Base-by-base conservation (phyloP, 306 rosid species). In the Acmispon strigosus region DNA sequence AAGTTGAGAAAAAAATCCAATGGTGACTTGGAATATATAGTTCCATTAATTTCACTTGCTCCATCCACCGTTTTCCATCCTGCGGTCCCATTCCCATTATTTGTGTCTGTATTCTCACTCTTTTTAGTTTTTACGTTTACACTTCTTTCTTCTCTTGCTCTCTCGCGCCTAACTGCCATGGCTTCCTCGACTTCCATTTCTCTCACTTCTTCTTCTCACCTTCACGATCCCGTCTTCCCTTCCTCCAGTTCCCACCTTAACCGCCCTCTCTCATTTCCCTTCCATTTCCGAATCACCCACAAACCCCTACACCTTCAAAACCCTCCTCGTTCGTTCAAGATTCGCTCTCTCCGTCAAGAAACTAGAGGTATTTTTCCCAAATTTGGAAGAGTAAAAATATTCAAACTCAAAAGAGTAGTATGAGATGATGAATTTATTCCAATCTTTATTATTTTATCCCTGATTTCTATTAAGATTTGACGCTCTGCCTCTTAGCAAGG, bases 311-410 rank as follows among this genome's bases (percentile, higher is more conserved):
- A 41, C 77, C 72, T 70, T 76, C 85, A 66, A 60, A 60, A 55
- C 75, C 72, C 72, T 17, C 76, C 47, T 48, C 37, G 37, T 52
- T 52, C 9, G 37, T 58, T 83, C 82, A 66, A 76, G 76, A 58
- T 81, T 72, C 82, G 74, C 59, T 79, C 85, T 72, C 14, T 22
- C 36, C 76, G 17, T 20, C 84, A 74, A 44, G 62, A 86, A 34
- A 51, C 80, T 29, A 78, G 20, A 83, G 94, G 97, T 90, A 77
- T 44, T 8, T 32, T 4, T 49, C 2, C 44, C 61, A 0, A 29
- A 18, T n/a, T 59, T 37, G 41, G 4, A 13, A 39, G n/a, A n/a
- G n/a, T n/a, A n/a, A n/a, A n/a, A n/a, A n/a, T n/a, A n/a, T n/a
- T n/a, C n/a, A n/a, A n/a, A n/a, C n/a, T n/a, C n/a, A 61, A 5